A percentile compares a stretch with the other conserved stretches of the same genome.
phyloP scores from a whole-genome alignment of 768 basidiomycete genomes.

The Fistulinella prunicolor region DNA sequence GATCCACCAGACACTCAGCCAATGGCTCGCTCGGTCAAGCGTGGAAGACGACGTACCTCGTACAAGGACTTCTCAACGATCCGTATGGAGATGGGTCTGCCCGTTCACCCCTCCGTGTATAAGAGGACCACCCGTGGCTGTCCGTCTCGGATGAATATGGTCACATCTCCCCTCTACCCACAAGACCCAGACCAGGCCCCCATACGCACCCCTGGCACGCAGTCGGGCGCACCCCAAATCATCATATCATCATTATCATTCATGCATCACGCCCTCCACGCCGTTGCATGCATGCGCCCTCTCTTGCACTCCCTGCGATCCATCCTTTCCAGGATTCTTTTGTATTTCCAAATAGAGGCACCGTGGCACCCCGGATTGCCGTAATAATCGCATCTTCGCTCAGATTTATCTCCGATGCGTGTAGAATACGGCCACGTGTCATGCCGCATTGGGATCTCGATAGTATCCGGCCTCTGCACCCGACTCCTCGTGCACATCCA shows the following conservation, averaged over 20 bases:
- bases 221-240: conserved; percentile 22
- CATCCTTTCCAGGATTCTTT: conserved; percentile 12
- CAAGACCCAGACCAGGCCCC: conserved; percentile 21
- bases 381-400: conserved; percentile 14
- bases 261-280: conserved; percentile 20
- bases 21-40: background rate
- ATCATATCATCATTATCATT: conserved; percentile 1
- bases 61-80: conserved; percentile 1
- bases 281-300: conserved; percentile 16
- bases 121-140: conserved; percentile 23
- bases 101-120: conserved; percentile 9
- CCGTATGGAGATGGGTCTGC: conserved; percentile 4
- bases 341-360: conserved; percentile 18
- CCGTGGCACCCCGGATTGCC: conserved; percentile 32
- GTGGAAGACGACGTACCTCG: conserved; percentile 21
- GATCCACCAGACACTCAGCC: conserved; percentile 23
- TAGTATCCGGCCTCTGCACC: conserved; percentile 4
- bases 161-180: conserved; percentile 26
- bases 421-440: conserved; percentile 20
- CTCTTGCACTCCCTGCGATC: conserved; percentile 12
- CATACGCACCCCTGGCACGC: conserved; percentile 16
- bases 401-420: conserved; percentile 29
- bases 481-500: conserved; percentile 15
- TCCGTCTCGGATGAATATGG: conserved; percentile 12
- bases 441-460: conserved; percentile 26